Evolutionary conservation across 164 flowering plant species (phyloP).

Genomic region (Cinnamomum chago): DNA sequence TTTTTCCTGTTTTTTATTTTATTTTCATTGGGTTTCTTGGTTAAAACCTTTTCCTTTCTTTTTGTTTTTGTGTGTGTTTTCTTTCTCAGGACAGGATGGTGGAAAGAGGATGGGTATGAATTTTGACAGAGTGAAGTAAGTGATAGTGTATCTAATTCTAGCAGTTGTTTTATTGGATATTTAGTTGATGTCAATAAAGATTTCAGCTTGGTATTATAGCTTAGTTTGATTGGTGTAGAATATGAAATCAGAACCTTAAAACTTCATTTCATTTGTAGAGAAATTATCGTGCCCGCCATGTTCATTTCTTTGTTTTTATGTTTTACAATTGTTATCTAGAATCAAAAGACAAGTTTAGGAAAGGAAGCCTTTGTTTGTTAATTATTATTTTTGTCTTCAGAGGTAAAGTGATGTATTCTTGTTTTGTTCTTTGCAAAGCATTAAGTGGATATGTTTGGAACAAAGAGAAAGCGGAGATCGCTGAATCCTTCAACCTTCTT

Average conservation of each 20-base stretch:
- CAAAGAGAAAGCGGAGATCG: too few relatives aligned
- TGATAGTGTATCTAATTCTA: slow-evolving; percentile 3
- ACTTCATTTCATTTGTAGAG: neutral
- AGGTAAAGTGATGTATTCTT: neutral
- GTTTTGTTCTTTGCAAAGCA: neutral
- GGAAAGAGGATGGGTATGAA: slow-evolving; percentile 93
- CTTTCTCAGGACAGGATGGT: slow-evolving; percentile 73
- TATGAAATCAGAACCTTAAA: neutral
- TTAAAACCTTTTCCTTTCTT: too few relatives aligned
- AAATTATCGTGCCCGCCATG: too few relatives aligned
- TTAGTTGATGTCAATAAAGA: neutral
- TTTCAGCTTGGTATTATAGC: too few relatives aligned
- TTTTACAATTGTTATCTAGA: too few relatives aligned
- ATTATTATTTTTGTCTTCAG: too few relatives aligned
- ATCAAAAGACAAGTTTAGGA: neutral
- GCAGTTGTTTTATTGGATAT: neutral
- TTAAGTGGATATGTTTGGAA: neutral
- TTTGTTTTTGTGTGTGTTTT: neutral
- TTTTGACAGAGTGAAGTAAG: slow-evolving; percentile 94
- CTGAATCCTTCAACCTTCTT: too few relatives aligned
- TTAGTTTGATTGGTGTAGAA: neutral
- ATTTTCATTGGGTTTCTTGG: too few relatives aligned
- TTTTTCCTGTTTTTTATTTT: too few relatives aligned
- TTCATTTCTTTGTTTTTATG: too few relatives aligned
- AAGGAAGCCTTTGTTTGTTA: neutral